phyloP scores from a whole-genome alignment of 345 rosid species.

The Lumnitzera racemosa region DNA sequence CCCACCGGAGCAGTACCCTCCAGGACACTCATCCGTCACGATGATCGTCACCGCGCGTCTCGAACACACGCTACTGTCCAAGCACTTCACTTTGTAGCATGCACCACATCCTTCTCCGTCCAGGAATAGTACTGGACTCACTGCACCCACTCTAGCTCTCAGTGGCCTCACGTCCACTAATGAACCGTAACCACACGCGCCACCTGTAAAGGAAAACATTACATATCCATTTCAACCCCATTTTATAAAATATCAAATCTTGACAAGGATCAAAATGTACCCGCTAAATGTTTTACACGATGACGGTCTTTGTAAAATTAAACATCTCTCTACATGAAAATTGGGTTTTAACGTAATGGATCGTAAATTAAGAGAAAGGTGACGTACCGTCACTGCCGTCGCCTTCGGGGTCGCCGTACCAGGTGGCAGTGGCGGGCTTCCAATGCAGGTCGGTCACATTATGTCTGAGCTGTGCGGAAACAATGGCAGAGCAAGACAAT shows the following conservation, averaged over 20 bases:
- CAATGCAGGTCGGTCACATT: constrained; percentile 36
- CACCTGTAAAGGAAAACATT: constrained; percentile 36
- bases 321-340: background rate
- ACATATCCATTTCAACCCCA: background rate
- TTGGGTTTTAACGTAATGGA: too few species aligned
- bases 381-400: constrained; percentile 84
- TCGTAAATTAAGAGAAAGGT: background rate
- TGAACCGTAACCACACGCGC: constrained; percentile 95
- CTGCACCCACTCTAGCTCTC: constrained; percentile 82
- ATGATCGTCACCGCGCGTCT: constrained; percentile 82
- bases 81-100: constrained; percentile 78
- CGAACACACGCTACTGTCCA: constrained; percentile 68
- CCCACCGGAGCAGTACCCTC: constrained; percentile 50
- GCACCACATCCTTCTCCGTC: constrained; percentile 93
- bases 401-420: constrained; percentile 97
- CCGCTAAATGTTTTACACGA: background rate
- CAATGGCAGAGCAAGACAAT: constrained; percentile 10
- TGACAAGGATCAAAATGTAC: background rate
- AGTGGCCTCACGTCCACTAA: constrained; percentile 84
- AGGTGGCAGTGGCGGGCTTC: constrained; percentile 91
- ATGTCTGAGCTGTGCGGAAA: constrained; percentile 19
- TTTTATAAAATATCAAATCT: background rate
- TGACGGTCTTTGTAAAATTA: background rate
- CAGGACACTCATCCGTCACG: constrained; percentile 87
- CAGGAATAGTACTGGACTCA: constrained; percentile 75